Evolutionary conservation across 2,329 filamentous ascomycete genomes (phyloP).

Genomic region (Trichoderma lentiforme): DNA sequence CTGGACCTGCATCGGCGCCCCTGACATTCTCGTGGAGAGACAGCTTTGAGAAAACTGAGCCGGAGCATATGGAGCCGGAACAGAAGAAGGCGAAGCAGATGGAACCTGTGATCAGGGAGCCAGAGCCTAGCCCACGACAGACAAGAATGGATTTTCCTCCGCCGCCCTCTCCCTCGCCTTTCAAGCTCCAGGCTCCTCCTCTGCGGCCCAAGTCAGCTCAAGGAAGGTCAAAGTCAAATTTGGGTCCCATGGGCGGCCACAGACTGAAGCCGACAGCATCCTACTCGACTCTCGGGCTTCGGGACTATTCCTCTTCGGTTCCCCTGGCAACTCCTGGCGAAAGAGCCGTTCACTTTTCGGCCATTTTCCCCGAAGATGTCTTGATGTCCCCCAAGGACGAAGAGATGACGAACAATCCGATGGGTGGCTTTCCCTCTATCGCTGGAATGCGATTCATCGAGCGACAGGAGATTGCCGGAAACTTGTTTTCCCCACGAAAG

Average conservation of each 20-base stretch:
- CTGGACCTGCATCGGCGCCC: constrained; percentile 65
- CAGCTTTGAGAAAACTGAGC: constrained; percentile 32
- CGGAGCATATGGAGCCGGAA: constrained; percentile 2
- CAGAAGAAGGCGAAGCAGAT: constrained; percentile 13
- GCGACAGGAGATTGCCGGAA: constrained; percentile 49
- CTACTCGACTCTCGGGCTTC: constrained; percentile 41
- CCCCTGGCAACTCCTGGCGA: constrained; percentile 27
- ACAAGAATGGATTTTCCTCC: neutral
- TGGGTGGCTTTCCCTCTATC: constrained; percentile 47
- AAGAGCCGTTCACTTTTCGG: constrained; percentile 37
- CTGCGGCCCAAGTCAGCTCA: constrained; percentile 16
- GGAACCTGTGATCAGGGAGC: neutral
- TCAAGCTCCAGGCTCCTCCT: constrained; percentile 19
- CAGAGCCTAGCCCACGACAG: neutral
- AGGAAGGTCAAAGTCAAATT: constrained; percentile 17
- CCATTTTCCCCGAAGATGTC: constrained; percentile 42
- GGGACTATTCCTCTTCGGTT: constrained; percentile 29
- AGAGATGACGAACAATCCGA: constrained; percentile 67
- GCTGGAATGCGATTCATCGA: constrained; percentile 50
- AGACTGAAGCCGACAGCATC: constrained; percentile 38
- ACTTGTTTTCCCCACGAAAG: constrained; percentile 52
- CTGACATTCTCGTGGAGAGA: constrained; percentile 59
- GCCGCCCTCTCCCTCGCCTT: constrained; percentile 18
- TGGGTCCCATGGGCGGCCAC: constrained; percentile 21
- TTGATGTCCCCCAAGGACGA: constrained; percentile 69